phyloP scores from a whole-genome alignment of 2,329 filamentous ascomycete genomes.

The Aspergillus novofumigatus region DNA sequence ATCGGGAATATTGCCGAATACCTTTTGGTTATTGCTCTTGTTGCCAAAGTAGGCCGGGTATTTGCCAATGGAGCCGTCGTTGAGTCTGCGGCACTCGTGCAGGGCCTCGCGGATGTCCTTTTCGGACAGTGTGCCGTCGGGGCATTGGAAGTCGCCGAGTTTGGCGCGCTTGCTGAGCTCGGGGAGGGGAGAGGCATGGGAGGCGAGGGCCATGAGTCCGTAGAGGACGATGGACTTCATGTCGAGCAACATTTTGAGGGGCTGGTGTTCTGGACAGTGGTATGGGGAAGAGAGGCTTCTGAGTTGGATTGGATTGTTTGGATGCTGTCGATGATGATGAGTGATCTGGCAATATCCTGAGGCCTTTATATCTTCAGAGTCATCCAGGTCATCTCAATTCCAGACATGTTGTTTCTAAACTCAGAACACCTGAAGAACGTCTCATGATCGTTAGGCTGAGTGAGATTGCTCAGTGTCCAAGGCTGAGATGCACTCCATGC shows the following conservation, averaged over 20 bases:
- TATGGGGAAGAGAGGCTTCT: background rate
- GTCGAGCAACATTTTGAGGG: slow-evolving; percentile 8
- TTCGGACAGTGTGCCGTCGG: slow-evolving; percentile 8
- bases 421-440: background rate
- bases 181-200: slow-evolving; percentile 7
- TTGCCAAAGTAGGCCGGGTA: slow-evolving; percentile 9
- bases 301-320: background rate
- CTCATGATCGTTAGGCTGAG: background rate
- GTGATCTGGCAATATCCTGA: background rate
- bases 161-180: slow-evolving; percentile 11
- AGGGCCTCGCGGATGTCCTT: slow-evolving; percentile 6
- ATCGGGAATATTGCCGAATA: slow-evolving; percentile 8
- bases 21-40: slow-evolving; percentile 7
- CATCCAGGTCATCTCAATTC: background rate
- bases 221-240: slow-evolving; percentile 10
- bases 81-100: slow-evolving; percentile 4
- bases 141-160: slow-evolving; percentile 9
- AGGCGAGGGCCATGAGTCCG: slow-evolving; percentile 6
- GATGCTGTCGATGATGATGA: background rate
- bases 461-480: background rate
- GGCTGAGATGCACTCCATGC: background rate
- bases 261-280: background rate
- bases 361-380: background rate
- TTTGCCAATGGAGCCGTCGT: slow-evolving; percentile 6
- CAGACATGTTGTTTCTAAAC: background rate